A percentile compares a stretch with the other conserved stretches of the same genome.
Evolutionary conservation across 2,329 filamentous ascomycete species (phyloP).

Genomic region (Onygena corvina): DNA sequence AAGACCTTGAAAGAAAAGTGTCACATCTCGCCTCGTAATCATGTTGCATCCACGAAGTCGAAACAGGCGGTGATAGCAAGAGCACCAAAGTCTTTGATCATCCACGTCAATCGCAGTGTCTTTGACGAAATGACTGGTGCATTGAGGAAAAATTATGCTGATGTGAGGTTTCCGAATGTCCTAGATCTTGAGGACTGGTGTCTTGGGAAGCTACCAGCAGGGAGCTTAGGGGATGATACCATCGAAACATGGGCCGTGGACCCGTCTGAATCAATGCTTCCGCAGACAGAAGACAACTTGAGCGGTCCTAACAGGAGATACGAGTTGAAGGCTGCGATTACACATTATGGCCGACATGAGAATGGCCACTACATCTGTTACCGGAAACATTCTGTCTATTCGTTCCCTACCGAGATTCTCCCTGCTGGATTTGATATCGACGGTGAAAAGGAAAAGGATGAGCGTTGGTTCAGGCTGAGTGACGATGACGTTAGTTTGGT

Average conservation of each 20-base stretch:
- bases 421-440: constrained; percentile 25
- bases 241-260: constrained; percentile 58
- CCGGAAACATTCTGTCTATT: constrained; percentile 49
- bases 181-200: constrained; percentile 79
- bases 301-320: constrained; percentile 47
- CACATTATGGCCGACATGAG: constrained; percentile 81
- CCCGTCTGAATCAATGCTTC: constrained; percentile 61
- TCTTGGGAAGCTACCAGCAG: constrained; percentile 45
- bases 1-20: constrained; percentile 52
- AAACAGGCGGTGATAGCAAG: constrained; percentile 78
- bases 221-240: constrained; percentile 22
- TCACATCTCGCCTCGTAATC: constrained; percentile 54
- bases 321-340: constrained; percentile 69
- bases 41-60: constrained; percentile 70
- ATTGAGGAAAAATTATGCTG: constrained; percentile 71
- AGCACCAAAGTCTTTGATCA: constrained; percentile 63
- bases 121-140: constrained; percentile 74
- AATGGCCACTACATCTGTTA: constrained; percentile 96
- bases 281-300: constrained; percentile 44
- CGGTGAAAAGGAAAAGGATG: constrained; percentile 27
- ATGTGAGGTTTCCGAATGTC: constrained; percentile 60
- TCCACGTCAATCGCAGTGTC: constrained; percentile 85
- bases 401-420: constrained; percentile 25
- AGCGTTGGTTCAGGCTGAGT: constrained; percentile 81
- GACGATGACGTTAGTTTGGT: constrained; percentile 72